Evolutionary conservation across 1,284 basidiomycete genomes (phyloP).

Genomic region (Naganishia albida): DNA sequence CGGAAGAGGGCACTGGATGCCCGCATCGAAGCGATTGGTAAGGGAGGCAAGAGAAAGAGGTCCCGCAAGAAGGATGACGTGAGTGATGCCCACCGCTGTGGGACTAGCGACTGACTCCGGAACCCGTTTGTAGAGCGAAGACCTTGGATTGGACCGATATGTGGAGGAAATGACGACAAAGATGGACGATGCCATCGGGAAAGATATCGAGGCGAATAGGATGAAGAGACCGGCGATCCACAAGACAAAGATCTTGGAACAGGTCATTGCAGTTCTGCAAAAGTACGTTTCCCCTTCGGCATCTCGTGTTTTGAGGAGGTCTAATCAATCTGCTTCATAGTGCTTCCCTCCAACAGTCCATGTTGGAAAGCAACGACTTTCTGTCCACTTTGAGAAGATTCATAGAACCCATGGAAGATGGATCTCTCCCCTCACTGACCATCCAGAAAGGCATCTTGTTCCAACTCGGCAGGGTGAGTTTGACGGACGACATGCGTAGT

Average conservation of each 20-base stretch:
- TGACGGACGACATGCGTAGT: not conserved
- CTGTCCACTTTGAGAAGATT: conserved; percentile 86
- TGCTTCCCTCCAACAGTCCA: conserved; percentile 82
- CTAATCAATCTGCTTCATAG: conserved; percentile 53
- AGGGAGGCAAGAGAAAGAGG: conserved; percentile 68
- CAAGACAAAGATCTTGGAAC: conserved; percentile 81
- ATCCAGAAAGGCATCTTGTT: conserved; percentile 92
- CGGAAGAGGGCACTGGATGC: conserved; percentile 41
- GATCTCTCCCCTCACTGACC: conserved; percentile 88
- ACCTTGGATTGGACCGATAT: conserved; percentile 87
- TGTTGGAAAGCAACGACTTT: conserved; percentile 85
- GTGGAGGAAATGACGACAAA: conserved; percentile 77
- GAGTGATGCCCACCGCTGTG: conserved; percentile 38
- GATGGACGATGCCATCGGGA: conserved; percentile 84
- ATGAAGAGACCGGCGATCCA: conserved; percentile 80
- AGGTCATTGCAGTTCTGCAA: conserved; percentile 89
- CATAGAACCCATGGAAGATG: conserved; percentile 93
- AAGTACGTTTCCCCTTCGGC: conserved; percentile 64
- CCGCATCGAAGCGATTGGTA: conserved; percentile 77
- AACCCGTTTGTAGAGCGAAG: conserved; percentile 59
- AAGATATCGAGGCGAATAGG: conserved; percentile 78
- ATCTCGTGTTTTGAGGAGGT: not conserved
- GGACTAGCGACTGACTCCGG: too few relatives aligned
- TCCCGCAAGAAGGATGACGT: conserved; percentile 68
- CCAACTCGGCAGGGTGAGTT: conserved; percentile 65